Conservation (phyloP, 208 protist genomes). For the Zelonia costaricensis region DNA sequence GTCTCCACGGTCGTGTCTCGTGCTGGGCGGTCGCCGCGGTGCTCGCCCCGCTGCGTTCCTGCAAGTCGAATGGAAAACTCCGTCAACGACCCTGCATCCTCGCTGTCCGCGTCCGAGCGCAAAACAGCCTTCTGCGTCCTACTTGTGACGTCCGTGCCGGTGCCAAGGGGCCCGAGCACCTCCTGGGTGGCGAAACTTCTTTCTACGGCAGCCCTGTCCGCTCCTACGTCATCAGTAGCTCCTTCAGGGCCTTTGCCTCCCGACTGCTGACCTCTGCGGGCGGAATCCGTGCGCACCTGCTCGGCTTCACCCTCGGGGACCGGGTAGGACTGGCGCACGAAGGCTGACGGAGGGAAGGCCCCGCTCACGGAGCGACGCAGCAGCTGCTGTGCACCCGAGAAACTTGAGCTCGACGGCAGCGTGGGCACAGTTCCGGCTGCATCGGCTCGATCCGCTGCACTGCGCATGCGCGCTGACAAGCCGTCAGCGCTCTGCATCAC, state of each 20-base stretch:
- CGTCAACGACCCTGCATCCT: not conserved
- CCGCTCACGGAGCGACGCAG: slow-evolving; percentile 23
- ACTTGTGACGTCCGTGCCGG: not conserved
- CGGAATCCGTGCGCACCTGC: not conserved
- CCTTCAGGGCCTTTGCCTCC: not conserved
- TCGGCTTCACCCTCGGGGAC: no score
- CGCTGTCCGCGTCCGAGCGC: not conserved
- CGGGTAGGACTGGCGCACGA: not conserved
- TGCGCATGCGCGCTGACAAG: slow-evolving; percentile 4
- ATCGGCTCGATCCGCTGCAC: not conserved
- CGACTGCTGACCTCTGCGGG: no score
- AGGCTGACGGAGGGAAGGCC: slow-evolving; percentile 1
- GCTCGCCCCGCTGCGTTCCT: slow-evolving; percentile 2
- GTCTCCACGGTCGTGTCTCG: slow-evolving; percentile 2
- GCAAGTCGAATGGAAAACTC: slow-evolving; percentile 10
- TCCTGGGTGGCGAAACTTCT: no score
- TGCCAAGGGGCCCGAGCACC: no score
- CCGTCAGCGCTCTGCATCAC: slow-evolving; percentile 7
- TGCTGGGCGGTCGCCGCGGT: not conserved
- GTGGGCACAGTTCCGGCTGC: not conserved
- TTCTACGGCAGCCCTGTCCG: no score
- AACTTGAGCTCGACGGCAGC: not conserved
- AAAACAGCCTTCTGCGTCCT: not conserved
- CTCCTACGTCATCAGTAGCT: no score
- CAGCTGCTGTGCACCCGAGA: slow-evolving; percentile 12